A percentile compares a stretch with the other conserved stretches of the same genome.
phyloP scores from a whole-genome alignment of 805 yeast species.

The Saccharomycopsis javanensis region DNA sequence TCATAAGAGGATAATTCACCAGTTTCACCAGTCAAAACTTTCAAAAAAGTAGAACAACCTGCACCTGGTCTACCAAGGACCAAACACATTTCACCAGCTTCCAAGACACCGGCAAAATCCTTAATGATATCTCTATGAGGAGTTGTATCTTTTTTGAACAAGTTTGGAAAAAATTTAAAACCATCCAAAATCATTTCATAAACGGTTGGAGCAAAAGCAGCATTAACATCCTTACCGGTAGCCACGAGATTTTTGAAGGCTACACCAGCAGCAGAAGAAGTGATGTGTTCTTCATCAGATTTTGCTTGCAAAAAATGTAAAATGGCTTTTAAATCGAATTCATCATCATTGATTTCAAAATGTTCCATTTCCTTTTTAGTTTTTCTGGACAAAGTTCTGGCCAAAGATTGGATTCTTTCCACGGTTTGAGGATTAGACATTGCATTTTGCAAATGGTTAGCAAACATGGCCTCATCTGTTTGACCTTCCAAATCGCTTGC shows the following conservation, averaged over 20 bases:
- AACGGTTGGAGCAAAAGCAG: conserved; percentile 41
- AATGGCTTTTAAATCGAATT: conserved; percentile 37
- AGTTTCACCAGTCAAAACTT: conserved; percentile 35
- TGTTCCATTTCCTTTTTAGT: conserved; percentile 36
- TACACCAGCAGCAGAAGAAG: conserved; percentile 41
- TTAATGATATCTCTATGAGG: conserved; percentile 27
- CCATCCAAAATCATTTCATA: conserved; percentile 35
- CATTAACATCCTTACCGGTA: conserved; percentile 41
- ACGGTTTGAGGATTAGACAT: conserved; percentile 27
- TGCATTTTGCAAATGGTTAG: conserved; percentile 20
- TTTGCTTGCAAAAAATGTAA: conserved; percentile 32
- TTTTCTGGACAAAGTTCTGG: conserved; percentile 41
- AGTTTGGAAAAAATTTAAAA: conserved; percentile 28
- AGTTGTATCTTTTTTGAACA: conserved; percentile 27
- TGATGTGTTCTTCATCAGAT: conserved; percentile 36
- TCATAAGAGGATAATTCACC: conserved; percentile 34
- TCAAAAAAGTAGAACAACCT: conserved; percentile 49
- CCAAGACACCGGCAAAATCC: conserved; percentile 34
- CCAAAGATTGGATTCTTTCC: conserved; percentile 37
- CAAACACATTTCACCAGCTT: conserved; percentile 43
- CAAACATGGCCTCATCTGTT: conserved; percentile 14
- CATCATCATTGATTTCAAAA: conserved; percentile 36
- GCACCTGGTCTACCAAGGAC: conserved; percentile 53
- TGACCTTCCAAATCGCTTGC: conserved; percentile 12
- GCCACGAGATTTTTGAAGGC: conserved; percentile 36